These are phyloP conservation scores for Colletotrichum simmondsii DNA, from an alignment of 2,329 filamentous ascomycete genomes.

Conservation along the genomic window DNA sequence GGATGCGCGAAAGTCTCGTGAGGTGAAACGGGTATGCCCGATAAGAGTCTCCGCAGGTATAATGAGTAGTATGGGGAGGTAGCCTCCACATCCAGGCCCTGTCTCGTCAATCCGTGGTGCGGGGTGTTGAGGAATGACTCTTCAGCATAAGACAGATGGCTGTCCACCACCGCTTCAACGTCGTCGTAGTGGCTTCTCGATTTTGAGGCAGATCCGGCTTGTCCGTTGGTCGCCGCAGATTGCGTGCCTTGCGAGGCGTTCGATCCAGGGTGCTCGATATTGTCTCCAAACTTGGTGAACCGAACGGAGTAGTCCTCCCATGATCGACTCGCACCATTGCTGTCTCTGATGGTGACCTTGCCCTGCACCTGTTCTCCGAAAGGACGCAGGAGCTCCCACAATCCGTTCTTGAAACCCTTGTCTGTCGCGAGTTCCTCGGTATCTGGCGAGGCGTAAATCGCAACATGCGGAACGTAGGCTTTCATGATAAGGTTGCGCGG, in stretches of 20 bases:
- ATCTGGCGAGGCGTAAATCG: conserved; percentile 86
- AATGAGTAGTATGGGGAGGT: conserved; percentile 86
- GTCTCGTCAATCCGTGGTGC: conserved; percentile 51
- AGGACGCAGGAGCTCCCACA: conserved; percentile 87
- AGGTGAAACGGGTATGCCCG: conserved; percentile 79
- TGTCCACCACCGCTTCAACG: conserved; percentile 83
- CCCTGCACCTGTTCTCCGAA: conserved; percentile 91
- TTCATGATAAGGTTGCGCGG: conserved; percentile 77
- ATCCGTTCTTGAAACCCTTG: conserved; percentile 85
- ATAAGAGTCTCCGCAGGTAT: conserved; percentile 86
- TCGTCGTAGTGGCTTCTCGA: conserved; percentile 60
- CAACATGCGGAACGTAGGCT: conserved; percentile 90
- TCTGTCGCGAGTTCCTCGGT: conserved; percentile 82
- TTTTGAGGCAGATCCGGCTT: conserved; percentile 30
- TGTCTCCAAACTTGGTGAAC: conserved; percentile 78
- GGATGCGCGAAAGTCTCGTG: conserved; percentile 97
- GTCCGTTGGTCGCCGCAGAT: conserved; percentile 41
- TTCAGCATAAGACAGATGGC: conserved; percentile 82
- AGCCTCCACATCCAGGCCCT: conserved; percentile 57
- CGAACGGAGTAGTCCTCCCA: conserved; percentile 93
- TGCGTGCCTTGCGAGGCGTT: conserved; percentile 45
- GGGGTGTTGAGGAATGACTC: conserved; percentile 56
- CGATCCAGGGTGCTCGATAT: conserved; percentile 62
- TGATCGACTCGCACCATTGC: conserved; percentile 81
- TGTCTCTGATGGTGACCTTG: conserved; percentile 91